Conservation (phyloP, 2,329 filamentous ascomycete species). For the Trichoderma simmonsii region DNA sequence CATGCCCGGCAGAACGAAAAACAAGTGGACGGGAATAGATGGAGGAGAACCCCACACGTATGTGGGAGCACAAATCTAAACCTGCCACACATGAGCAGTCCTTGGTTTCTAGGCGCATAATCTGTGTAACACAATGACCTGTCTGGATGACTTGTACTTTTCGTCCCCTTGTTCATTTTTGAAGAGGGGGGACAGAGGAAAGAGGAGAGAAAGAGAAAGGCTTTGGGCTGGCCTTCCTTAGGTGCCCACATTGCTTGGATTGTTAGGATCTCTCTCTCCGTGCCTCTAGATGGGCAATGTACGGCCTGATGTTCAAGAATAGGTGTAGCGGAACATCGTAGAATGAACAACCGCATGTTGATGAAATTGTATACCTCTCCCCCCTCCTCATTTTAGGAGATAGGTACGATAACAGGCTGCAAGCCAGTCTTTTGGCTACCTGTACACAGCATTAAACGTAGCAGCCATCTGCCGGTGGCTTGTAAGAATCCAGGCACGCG, state of each 20-base stretch:
- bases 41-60: background rate
- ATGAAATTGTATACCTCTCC: background rate
- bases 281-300: background rate
- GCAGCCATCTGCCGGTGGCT: background rate
- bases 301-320: background rate
- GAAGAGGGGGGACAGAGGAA: background rate
- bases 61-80: background rate
- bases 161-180: background rate
- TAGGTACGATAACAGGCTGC: background rate
- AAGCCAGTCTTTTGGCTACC: background rate
- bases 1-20: background rate
- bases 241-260: background rate
- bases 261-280: background rate
- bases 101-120: slow-evolving; percentile 5
- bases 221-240: background rate
- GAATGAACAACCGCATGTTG: background rate
- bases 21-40: background rate
- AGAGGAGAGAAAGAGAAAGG: background rate
- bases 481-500: background rate
- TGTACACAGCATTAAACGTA: background rate
- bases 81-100: background rate
- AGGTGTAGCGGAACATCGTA: background rate
- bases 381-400: background rate
- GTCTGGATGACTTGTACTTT: background rate
- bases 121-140: slow-evolving; percentile 2